Percentiles rank a stretch among this genome's conserved stretches.
phyloP scores from a whole-genome alignment of 768 basidiomycete species.

The Gloeopeniophorella convolvens region DNA sequence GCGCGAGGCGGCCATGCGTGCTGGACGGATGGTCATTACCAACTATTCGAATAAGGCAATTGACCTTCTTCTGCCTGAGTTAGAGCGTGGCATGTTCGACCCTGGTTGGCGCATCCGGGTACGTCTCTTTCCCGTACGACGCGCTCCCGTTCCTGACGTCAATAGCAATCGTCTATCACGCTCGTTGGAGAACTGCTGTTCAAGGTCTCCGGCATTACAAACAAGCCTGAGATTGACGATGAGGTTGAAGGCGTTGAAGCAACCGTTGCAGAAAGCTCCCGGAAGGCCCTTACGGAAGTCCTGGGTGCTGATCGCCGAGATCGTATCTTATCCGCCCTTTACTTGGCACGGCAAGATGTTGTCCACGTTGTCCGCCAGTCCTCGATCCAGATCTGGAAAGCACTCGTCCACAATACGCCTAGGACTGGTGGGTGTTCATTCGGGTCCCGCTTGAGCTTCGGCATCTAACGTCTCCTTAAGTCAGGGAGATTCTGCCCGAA shows the following conservation, averaged over 20 bases:
- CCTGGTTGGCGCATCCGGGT: conserved; percentile 92
- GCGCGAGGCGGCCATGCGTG: conserved; percentile 94
- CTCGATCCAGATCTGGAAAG: conserved; percentile 97
- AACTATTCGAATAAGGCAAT: conserved; percentile 92
- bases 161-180: conserved; percentile 89
- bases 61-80: conserved; percentile 87
- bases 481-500: conserved; percentile 85
- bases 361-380: conserved; percentile 85
- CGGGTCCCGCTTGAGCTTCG: not conserved
- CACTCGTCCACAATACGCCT: conserved; percentile 90
- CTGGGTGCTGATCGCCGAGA: conserved; percentile 86
- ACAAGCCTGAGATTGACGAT: conserved; percentile 75
- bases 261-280: conserved; percentile 66
- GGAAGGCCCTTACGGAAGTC: conserved; percentile 79
- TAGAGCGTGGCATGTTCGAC: conserved; percentile 94
- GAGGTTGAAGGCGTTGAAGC: conserved; percentile 71
- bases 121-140: conserved; percentile 25
- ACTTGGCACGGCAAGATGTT: conserved; percentile 89
- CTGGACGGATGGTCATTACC: conserved; percentile 96
- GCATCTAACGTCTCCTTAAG: conserved; percentile 31
- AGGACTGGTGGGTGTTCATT: conserved; percentile 57
- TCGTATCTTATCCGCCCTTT: conserved; percentile 84
- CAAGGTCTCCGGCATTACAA: conserved; percentile 94
- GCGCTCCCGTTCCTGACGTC: conserved; percentile 14
- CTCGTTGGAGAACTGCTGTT: conserved; percentile 94